Base-by-base conservation (phyloP, 108 stramenopile genomes). In the Poteriospumella lacustris region DNA sequence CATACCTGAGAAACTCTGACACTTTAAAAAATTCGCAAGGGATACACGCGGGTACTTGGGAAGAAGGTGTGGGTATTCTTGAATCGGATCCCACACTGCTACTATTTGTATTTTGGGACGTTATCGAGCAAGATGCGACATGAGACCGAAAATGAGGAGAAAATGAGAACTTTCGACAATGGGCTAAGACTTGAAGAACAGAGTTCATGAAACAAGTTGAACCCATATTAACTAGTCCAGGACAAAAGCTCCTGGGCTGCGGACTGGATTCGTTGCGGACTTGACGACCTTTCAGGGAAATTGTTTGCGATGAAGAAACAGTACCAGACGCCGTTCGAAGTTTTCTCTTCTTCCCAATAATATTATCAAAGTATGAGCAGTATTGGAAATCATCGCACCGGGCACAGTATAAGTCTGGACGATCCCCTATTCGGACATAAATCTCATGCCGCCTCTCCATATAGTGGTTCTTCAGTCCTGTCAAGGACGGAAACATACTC, bases 161-260 rank as follows among this genome's bases (percentile, higher is more conserved):
- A n/a, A n/a, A n/a, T n/a, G n/a, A n/a, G n/a, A n/a, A n/a, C n/a
- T n/a, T n/a, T n/a, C n/a, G n/a, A n/a, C n/a, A n/a, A n/a, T n/a
- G n/a, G n/a, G n/a, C n/a, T n/a, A 73, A 34, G 9, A 56, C 28
- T 73, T 73, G 70, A 24, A 73, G 33, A 52, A 38, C 5, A 5
- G 44, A 52, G 47, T 56, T 73, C 24, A 73, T 52, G 47, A 73
- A 73, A 38, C 70, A 73, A 33, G 70, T 73, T 26, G 44, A 3
- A 42, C 70, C 70, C 70, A 73, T 73, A 38, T 73, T 73, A 34
- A 39, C 12, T 28, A 73, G 31, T 24, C 70, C 70, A 38, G 33
- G 60, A 24, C 29, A 24, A 38, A 24, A 5, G 70, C 70, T 12
- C 36, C 15, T 12, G 38, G 9, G 9, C 5, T 24, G 31, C 44